Evolutionary conservation across 768 basidiomycete genomes (phyloP).

Genomic region (Rhodocollybia butyracea): DNA sequence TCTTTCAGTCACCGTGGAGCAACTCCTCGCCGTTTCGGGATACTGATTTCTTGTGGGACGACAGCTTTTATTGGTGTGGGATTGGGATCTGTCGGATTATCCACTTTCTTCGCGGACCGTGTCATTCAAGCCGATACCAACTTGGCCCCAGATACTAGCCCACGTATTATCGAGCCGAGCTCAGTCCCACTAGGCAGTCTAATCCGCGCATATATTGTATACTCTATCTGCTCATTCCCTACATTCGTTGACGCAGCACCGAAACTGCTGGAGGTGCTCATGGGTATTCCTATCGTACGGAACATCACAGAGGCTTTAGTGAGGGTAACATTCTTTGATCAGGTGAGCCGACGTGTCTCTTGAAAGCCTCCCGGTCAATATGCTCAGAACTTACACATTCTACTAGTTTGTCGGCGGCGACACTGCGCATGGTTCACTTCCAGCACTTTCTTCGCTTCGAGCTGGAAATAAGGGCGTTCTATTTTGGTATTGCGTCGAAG

Average conservation of each 20-base stretch:
- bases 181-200: slow-evolving; percentile 33
- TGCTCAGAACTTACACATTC: neutral
- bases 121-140: neutral
- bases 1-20: neutral
- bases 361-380: too few species aligned
- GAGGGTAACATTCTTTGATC: slow-evolving; percentile 79
- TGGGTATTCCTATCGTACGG: slow-evolving; percentile 53
- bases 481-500: slow-evolving; percentile 85
- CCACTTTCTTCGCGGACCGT: neutral
- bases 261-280: slow-evolving; percentile 48
- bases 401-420: slow-evolving; percentile 86
- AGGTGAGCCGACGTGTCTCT: slow-evolving; percentile 49
- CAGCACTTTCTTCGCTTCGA: slow-evolving; percentile 60
- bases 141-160: neutral
- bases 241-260: slow-evolving; percentile 75
- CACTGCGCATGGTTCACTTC: slow-evolving; percentile 62
- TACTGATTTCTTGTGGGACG: neutral
- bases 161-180: neutral
- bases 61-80: neutral
- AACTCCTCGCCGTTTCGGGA: neutral
- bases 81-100: neutral
- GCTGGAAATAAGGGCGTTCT: slow-evolving; percentile 69
- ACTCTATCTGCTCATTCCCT: slow-evolving; percentile 75
- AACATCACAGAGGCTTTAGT: slow-evolving; percentile 67
- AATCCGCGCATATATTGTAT: slow-evolving; percentile 76